Evolutionary conservation across 768 basidiomycete species (phyloP), one percentile per base, ranked within the genome.

Genomic region (Cystobasidiopsis lactophilus): DNA sequence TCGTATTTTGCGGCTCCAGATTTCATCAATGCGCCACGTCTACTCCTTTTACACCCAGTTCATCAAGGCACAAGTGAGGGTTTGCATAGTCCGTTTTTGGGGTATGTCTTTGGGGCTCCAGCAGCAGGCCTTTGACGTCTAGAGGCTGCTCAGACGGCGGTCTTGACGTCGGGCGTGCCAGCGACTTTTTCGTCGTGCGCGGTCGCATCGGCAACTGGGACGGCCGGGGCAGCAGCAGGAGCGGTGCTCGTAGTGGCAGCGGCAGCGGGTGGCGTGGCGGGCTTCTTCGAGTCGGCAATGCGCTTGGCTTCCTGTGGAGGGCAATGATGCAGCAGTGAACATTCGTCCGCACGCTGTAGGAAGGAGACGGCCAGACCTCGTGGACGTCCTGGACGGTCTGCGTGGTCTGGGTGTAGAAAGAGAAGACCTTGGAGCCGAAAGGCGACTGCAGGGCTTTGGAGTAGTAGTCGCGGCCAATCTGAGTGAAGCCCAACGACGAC

Each of bases 361-460:
- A 39, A 39, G n/a, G n/a, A n/a, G n/a, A n/a, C 19, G 38, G 19
- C 38, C 38, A 19, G 13, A 39, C 38, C 27, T 88, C 84, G 63
- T 93, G 88, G 45, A 95, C 88, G 63, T 95, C 88, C 19, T 74
- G 62, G 26, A 85, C 78, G 66, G 89, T 83, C 70, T 93, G 65
- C 7, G 41, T 7, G 7, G 85, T 89, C 40, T 69, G 68, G 14
- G 89, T 91, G 71, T 93, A 95, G 71, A 93, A 95, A 1, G 68
- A 55, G 67, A 53, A 57, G 39, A 93, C 82, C 61, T 75, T 78
- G 69, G 78, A 74, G 11, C 86, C 88, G 23, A 79, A 66, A 1
- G 81, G 75, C 37, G 82, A 84, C n/a, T 73, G 49, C 21, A 91
- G 69, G 13, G 82, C 84, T 61, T 74, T 77, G 23, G 69, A 58